These are phyloP conservation scores for Boletus vermiculosoides DNA, from an alignment of 768 basidiomycete species.

Conservation along the genomic window DNA sequence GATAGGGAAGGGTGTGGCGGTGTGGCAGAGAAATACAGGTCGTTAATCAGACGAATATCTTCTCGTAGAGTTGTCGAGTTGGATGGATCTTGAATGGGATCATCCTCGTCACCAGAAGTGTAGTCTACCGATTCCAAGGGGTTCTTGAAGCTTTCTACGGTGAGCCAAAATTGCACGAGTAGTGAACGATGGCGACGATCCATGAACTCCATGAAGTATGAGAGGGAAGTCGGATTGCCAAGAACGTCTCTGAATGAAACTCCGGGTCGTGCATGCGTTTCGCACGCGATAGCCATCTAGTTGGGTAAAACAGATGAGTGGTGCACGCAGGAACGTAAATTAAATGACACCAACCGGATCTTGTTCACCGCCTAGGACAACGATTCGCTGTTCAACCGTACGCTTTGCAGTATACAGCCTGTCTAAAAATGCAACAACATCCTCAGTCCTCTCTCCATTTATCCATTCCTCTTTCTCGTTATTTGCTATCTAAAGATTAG, in stretches of 20 bases:
- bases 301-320: conserved; percentile 2
- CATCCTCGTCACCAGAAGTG: conserved; percentile 58
- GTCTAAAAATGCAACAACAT: conserved; percentile 83
- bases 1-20: conserved; percentile 58
- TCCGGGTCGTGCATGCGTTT: conserved; percentile 44
- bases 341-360: conserved; percentile 47
- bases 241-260: conserved; percentile 77
- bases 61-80: conserved; percentile 68
- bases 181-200: conserved; percentile 82
- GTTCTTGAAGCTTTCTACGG: conserved; percentile 96
- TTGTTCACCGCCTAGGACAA: conserved; percentile 68
- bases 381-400: conserved; percentile 83
- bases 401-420: conserved; percentile 87
- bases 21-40: conserved; percentile 75
- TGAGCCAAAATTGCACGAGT: conserved; percentile 96
- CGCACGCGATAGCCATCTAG: conserved; percentile 44
- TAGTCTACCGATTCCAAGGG: conserved; percentile 82
- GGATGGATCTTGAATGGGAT: conserved; percentile 55
- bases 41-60: conserved; percentile 86
- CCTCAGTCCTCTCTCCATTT: conserved; percentile 80
- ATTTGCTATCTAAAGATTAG: conserved; percentile 49
- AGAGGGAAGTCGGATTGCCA: conserved; percentile 83
- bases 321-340: neutral
- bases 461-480: conserved; percentile 90
- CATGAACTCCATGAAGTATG: conserved; percentile 99